Evolutionary conservation across 2,329 filamentous ascomycete species (phyloP).

Genomic region (Chaetomiaceae sp.): DNA sequence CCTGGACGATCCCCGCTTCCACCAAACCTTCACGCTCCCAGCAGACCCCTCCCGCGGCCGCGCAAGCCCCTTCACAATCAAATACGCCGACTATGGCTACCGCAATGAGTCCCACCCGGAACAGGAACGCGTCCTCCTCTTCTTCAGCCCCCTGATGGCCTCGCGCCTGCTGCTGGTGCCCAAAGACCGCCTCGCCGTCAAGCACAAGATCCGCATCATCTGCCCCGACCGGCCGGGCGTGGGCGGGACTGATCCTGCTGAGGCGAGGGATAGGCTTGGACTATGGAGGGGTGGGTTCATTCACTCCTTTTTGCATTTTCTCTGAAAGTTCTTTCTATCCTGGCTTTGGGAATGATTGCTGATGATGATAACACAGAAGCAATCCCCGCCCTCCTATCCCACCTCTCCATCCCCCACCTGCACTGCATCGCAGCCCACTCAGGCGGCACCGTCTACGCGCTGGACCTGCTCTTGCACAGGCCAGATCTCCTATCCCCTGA

Average conservation of each 20-base stretch:
- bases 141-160: slow-evolving; percentile 29
- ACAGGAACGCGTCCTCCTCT: slow-evolving; percentile 29
- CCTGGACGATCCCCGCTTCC: slow-evolving; percentile 9
- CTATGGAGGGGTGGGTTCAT: slow-evolving; percentile 28
- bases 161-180: slow-evolving; percentile 31
- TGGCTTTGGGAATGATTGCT: no score
- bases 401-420: slow-evolving; percentile 32
- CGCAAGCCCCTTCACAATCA: slow-evolving; percentile 19
- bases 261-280: slow-evolving; percentile 21
- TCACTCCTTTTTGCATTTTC: no score
- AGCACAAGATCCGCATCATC: slow-evolving; percentile 33
- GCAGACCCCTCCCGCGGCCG: slow-evolving; percentile 19
- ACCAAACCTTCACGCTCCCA: slow-evolving; percentile 24
- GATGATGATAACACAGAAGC: slow-evolving; percentile 3
- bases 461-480: slow-evolving; percentile 31
- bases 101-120: slow-evolving; percentile 26
- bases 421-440: slow-evolving; percentile 29
- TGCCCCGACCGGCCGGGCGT: slow-evolving; percentile 35
- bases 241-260: slow-evolving; percentile 32
- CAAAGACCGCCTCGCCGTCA: slow-evolving; percentile 33
- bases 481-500: slow-evolving; percentile 28
- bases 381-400: slow-evolving; percentile 31
- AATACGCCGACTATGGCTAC: slow-evolving; percentile 33
- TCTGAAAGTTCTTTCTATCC: no score
- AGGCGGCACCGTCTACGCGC: slow-evolving; percentile 31